Base-by-base conservation (phyloP, 345 rosid species). In the Draba incana region DNA sequence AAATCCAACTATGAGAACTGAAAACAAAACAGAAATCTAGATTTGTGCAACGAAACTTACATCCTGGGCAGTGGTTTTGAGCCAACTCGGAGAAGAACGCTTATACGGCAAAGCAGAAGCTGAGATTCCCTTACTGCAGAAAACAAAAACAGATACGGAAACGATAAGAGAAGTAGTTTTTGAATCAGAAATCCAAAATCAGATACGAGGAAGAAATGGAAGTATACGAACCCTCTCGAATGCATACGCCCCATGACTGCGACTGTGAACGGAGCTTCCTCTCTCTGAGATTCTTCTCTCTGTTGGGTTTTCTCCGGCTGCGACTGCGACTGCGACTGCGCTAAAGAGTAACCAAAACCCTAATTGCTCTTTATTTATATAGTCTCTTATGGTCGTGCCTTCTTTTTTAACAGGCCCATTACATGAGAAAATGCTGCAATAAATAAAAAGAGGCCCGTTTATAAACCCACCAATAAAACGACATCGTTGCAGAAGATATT, bases 191-290 rank as follows among this genome's bases (percentile, higher is more conserved):
- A 38, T 9, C 57, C 6, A 20, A 15, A 5, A 33, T 6, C 0
- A 31, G 33, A 62, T 11, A 14, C 12, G 10, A 27, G 10, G 64
- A 66, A 31, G 25, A 46, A 16, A 52, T 8, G 23, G 14, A 62
- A 62, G 8, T 8, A 20, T 8, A 47, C 64, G 57, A 20, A 75
- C 87, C 85, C 87, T 13, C 77, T 62, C 38, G 81, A 75, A 58
- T 85, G 89, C 78, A 85, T 81, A n/a, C 89, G 84, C 43, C 87
- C 89, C 89, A 85, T 85, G 78, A 43, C 14, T 57, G 69, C 51
- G 30, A 62, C 56, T 37, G 15, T 10, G 20, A 25, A 42, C 28
- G 24, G 63, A 48, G 31, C 12, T 46, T 43, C 30, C 35, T 41
- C 20, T 28, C 66, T 15, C 70, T 57, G 62, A 52, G 68, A 61